Base-by-base conservation (phyloP, 2,329 filamentous ascomycete genomes). In the Colletotrichum phormii region DNA sequence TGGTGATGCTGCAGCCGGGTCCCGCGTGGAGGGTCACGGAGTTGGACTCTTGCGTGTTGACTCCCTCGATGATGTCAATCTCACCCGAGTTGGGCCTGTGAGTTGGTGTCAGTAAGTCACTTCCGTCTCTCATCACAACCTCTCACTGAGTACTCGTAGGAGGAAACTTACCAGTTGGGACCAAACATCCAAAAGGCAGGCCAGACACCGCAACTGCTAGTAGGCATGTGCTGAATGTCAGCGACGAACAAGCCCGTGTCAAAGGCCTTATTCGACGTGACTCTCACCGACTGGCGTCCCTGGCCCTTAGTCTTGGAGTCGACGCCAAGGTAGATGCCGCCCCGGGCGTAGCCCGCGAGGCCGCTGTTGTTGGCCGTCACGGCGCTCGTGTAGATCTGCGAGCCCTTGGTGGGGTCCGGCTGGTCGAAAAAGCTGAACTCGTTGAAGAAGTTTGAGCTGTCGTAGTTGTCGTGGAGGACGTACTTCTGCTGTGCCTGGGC, bases 61-160 rank as follows among this genome's bases (percentile, higher is more conserved):
- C 92, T 49, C 93, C 93, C 83, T 95, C 94, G 76, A 95, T 90
- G 77, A 95, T 93, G 80, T 96, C 94, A 77, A 96, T 93, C 82
- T 95, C 94, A 59, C 93, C 93, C 8, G 86, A 84, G 54, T 80
- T 80, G 1, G 94, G 94, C 71, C 71, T 73, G 42, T 18, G 1
- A 11, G 18, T 3, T 8, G 7, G 7, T n/a, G 51, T 73, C 29
- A 67, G 55, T 18, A 26, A 24, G 7, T 35, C 33, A 8, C 12
- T 31, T 46, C 9, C 26, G 26, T 26, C 4, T 26, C 37, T 55
- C 37, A 9, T 22, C 24, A 31, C 9, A 31, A 7, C 13, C 15
- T 18, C 35, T 64, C 18, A 24, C 2, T 5, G 37, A 42, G 37
- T 18, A 8, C 31, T 15, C 11, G 1, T 12, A 51, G 2, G 51